Evolutionary conservation across 805 yeast species (phyloP).

Genomic region (Candida sakaeoensis): DNA sequence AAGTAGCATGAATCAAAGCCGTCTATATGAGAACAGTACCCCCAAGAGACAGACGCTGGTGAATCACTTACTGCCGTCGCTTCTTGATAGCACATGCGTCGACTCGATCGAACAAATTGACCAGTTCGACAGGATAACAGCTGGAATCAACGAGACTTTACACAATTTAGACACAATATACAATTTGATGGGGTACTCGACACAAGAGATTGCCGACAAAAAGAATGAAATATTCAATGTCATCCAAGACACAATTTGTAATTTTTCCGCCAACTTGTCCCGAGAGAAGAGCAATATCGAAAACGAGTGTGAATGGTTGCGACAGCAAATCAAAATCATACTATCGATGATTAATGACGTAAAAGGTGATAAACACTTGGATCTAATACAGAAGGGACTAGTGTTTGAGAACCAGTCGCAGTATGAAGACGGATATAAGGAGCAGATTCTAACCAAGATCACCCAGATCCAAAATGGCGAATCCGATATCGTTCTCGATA

Average conservation of each 20-base stretch:
- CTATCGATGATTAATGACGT: conserved; percentile 37
- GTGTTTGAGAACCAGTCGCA: conserved; percentile 24
- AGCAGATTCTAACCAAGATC: conserved; percentile 20
- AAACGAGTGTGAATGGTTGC: conserved; percentile 43
- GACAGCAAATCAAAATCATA: conserved; percentile 39
- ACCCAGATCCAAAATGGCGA: conserved; percentile 4
- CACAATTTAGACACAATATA: conserved; percentile 44
- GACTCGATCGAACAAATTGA: conserved; percentile 4
- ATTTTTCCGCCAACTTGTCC: conserved; percentile 29
- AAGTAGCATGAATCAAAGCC: background rate
- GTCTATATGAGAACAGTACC: conserved; percentile 1
- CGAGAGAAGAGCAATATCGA: conserved; percentile 37
- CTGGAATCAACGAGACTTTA: conserved; percentile 34
- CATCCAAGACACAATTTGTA: conserved; percentile 46
- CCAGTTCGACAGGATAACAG: conserved; percentile 29
- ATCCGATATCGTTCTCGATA: background rate
- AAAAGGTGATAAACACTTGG: conserved; percentile 24
- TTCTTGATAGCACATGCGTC: background rate
- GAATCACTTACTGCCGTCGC: background rate
- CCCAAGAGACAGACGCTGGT: conserved; percentile 3
- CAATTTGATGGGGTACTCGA: conserved; percentile 52
- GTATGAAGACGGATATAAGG: conserved; percentile 28
- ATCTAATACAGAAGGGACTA: conserved; percentile 25
- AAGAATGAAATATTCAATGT: conserved; percentile 48
- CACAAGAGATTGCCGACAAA: conserved; percentile 45